phyloP scores from a whole-genome alignment of 768 basidiomycete genomes.

The Tubosaeta sp. region DNA sequence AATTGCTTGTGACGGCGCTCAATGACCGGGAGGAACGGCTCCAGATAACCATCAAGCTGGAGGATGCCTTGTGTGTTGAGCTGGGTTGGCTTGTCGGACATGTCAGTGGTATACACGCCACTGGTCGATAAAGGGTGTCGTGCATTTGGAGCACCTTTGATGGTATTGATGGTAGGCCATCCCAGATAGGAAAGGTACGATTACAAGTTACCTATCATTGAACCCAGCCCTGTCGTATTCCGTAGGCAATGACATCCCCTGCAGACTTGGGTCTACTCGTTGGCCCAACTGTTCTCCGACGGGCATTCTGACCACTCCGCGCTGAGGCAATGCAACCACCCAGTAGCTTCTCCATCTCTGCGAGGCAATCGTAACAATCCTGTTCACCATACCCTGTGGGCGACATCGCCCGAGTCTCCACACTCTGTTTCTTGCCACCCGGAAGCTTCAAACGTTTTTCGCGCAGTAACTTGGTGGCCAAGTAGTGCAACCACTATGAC shows the following conservation, averaged over 20 bases:
- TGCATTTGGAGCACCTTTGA: not conserved
- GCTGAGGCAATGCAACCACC: constrained; percentile 40
- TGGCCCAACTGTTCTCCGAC: constrained; percentile 32
- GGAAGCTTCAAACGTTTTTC: constrained; percentile 66
- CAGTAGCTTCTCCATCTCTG: constrained; percentile 62
- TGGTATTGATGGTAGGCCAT: not conserved
- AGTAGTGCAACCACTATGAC: constrained; percentile 86
- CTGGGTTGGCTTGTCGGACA: constrained; percentile 41
- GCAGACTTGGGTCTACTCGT: constrained; percentile 38
- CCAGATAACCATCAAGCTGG: constrained; percentile 68
- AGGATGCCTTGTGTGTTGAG: constrained; percentile 57
- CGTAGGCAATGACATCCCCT: constrained; percentile 59
- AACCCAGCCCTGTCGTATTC: constrained; percentile 61
- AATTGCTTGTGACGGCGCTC: constrained; percentile 63
- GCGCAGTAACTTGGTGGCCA: constrained; percentile 66
- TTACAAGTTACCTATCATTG: constrained; percentile 19
- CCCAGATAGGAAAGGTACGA: constrained; percentile 15
- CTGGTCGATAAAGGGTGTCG: constrained; percentile 1
- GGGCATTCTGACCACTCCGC: constrained; percentile 29
- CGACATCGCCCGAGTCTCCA: constrained; percentile 12
- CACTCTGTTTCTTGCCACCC: constrained; percentile 34
- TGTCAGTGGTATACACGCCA: constrained; percentile 6
- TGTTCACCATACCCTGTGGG: constrained; percentile 51
- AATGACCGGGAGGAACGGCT: constrained; percentile 67
- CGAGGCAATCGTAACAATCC: constrained; percentile 64